Percentiles rank a stretch among this genome's conserved stretches.
Conservation (phyloP, 257 asterid genomes). For the Lycium barbarum region DNA sequence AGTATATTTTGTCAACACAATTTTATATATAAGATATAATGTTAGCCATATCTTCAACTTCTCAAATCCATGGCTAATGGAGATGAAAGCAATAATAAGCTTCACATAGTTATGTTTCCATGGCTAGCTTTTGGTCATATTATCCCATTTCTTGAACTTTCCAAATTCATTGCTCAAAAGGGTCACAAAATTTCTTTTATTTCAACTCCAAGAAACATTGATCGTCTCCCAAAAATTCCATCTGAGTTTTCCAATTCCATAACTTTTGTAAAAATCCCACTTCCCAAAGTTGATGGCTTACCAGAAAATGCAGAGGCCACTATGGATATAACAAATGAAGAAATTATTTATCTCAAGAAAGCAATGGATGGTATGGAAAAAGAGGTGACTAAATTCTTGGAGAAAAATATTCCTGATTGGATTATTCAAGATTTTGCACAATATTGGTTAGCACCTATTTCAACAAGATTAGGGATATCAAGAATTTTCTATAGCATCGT, state of each 20-base stretch:
- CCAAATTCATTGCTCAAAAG: slow-evolving; percentile 54
- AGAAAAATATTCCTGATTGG: slow-evolving; percentile 43
- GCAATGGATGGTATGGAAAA: slow-evolving; percentile 45
- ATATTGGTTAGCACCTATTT: slow-evolving; percentile 42
- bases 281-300: slow-evolving; percentile 40
- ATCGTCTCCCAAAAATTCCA: slow-evolving; percentile 60
- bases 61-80: neutral
- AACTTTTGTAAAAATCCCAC: slow-evolving; percentile 45
- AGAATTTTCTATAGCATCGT: slow-evolving; percentile 28
- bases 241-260: slow-evolving; percentile 41
- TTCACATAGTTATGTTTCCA: slow-evolving; percentile 63
- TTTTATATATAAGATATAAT: too few relatives aligned
- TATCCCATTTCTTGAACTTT: slow-evolving; percentile 53
- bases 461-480: slow-evolving; percentile 23
- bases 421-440: slow-evolving; percentile 41
- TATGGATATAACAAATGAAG: slow-evolving; percentile 33
- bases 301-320: slow-evolving; percentile 48
- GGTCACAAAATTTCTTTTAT: slow-evolving; percentile 60
- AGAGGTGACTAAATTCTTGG: slow-evolving; percentile 33
- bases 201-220: slow-evolving; percentile 62
- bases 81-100: slow-evolving; percentile 38
- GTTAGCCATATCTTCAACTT: neutral
- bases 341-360: slow-evolving; percentile 44
- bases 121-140: slow-evolving; percentile 79
- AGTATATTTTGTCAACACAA: too few relatives aligned